Conservation (phyloP, 1,284 basidiomycete genomes). For the Ceratobasidium sp. region DNA sequence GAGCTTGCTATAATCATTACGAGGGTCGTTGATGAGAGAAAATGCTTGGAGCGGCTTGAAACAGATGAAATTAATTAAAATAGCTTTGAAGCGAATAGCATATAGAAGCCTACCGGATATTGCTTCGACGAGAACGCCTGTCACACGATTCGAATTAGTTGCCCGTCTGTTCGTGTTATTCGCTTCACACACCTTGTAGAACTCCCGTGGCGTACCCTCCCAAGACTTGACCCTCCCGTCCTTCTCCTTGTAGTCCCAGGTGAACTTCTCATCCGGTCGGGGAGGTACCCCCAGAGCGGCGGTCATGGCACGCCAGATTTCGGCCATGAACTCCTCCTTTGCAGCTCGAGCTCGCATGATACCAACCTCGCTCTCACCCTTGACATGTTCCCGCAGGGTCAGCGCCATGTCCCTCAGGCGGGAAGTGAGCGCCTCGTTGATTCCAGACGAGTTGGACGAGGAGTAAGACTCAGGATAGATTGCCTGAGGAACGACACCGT, state of each 20-base stretch:
- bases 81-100: slow-evolving; percentile 19
- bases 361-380: slow-evolving; percentile 58
- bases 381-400: slow-evolving; percentile 76
- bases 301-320: slow-evolving; percentile 89
- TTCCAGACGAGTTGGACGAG: slow-evolving; percentile 77
- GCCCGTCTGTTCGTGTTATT: not conserved
- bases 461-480: slow-evolving; percentile 90
- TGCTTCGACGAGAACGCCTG: slow-evolving; percentile 68
- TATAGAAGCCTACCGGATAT: slow-evolving; percentile 65
- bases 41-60: slow-evolving; percentile 71
- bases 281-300: slow-evolving; percentile 90
- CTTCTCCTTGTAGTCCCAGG: slow-evolving; percentile 91
- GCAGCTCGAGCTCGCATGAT: slow-evolving; percentile 28
- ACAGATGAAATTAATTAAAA: slow-evolving; percentile 60
- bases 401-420: slow-evolving; percentile 94
- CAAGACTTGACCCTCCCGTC: slow-evolving; percentile 83
- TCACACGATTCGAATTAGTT: not conserved
- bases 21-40: slow-evolving; percentile 95
- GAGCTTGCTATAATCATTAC: slow-evolving; percentile 85
- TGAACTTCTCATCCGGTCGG: slow-evolving; percentile 75
- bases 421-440: slow-evolving; percentile 86
- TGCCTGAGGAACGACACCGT: slow-evolving; percentile 86
- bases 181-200: slow-evolving; percentile 65
- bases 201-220: slow-evolving; percentile 85
- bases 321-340: slow-evolving; percentile 83